These are phyloP conservation scores for Hypoxylon perforatum DNA, from an alignment of 495 filamentous ascomycete species.

Conservation along the genomic window DNA sequence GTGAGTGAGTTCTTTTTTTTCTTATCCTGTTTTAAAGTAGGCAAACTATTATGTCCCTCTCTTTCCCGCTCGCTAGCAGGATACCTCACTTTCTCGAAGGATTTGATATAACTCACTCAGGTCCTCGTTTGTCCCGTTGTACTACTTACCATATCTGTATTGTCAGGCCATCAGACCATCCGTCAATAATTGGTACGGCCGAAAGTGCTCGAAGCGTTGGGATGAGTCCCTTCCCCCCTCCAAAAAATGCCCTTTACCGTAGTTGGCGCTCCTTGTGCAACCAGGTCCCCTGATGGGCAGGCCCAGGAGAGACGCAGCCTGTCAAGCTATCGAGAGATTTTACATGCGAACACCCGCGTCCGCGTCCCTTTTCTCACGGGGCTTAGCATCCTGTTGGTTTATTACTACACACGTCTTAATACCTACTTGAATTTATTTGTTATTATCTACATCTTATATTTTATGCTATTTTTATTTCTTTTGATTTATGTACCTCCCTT, in stretches of 20 bases:
- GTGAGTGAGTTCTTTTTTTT: too few species aligned
- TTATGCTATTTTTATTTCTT: too few species aligned
- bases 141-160: constrained; percentile 19
- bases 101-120: too few species aligned
- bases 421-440: too few species aligned
- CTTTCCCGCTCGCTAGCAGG: constrained; percentile 1
- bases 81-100: background rate
- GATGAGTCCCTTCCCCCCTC: too few species aligned
- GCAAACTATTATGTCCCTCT: constrained; percentile 14
- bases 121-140: too few species aligned
- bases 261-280: constrained; percentile 24
- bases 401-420: constrained; percentile 24
- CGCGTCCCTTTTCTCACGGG: constrained; percentile 29
- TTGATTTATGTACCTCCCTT: background rate
- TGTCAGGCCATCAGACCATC: constrained; percentile 26
- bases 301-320: background rate
- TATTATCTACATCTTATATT: too few species aligned
- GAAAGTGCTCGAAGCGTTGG: constrained; percentile 13
- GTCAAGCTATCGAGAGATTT: constrained; percentile 11
- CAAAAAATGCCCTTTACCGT: constrained; percentile 16
- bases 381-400: constrained; percentile 29
- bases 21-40: constrained; percentile 1
- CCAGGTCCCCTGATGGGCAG: background rate
- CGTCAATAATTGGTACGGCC: constrained; percentile 41
- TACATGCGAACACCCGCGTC: constrained; percentile 23